These are phyloP conservation scores for Yarrowia yakushimensis DNA, from an alignment of 805 yeast species.

Conservation along the genomic window DNA sequence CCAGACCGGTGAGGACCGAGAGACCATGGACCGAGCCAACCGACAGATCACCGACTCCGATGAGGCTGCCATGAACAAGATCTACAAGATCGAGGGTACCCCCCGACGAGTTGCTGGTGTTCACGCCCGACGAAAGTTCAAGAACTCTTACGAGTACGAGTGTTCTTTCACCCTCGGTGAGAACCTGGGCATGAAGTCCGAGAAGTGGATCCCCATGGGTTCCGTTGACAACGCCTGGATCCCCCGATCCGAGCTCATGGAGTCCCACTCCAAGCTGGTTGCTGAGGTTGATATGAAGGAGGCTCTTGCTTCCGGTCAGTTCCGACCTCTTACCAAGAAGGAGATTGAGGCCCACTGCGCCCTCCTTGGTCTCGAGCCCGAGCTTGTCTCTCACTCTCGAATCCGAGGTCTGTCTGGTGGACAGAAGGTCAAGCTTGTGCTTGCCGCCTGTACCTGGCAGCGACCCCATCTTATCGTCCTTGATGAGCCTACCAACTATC, in stretches of 20 bases:
- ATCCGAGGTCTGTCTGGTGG: constrained; percentile 99
- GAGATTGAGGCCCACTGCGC: constrained; percentile 99
- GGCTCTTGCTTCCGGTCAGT: constrained; percentile 99
- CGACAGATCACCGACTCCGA: constrained; percentile 96
- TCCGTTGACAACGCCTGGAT: constrained; percentile 99
- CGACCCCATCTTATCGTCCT: constrained; percentile 99
- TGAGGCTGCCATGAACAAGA: constrained; percentile 98
- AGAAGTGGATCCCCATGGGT: constrained; percentile 99
- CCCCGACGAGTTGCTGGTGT: constrained; percentile 96
- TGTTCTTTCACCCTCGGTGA: constrained; percentile 97
- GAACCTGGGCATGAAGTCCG: constrained; percentile 97
- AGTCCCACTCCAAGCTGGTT: constrained; percentile 98
- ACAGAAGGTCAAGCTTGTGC: constrained; percentile 98
- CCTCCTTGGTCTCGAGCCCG: constrained; percentile 97
- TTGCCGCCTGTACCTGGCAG: constrained; percentile 99
- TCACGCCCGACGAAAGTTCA: constrained; percentile 98
- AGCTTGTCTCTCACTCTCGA: constrained; percentile 99
- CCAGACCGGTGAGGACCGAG: constrained; percentile 99
- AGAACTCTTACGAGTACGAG: constrained; percentile 99
- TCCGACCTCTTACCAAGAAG: constrained; percentile 99
- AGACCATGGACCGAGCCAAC: constrained; percentile 99
- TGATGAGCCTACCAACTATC: constrained; percentile 99
- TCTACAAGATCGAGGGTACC: constrained; percentile 98
- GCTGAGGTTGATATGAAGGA: constrained; percentile 99
- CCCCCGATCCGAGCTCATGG: constrained; percentile 97